These are phyloP conservation scores for Wickerhamiella shivajii DNA, from an alignment of 805 yeast species.

Conservation along the genomic window DNA sequence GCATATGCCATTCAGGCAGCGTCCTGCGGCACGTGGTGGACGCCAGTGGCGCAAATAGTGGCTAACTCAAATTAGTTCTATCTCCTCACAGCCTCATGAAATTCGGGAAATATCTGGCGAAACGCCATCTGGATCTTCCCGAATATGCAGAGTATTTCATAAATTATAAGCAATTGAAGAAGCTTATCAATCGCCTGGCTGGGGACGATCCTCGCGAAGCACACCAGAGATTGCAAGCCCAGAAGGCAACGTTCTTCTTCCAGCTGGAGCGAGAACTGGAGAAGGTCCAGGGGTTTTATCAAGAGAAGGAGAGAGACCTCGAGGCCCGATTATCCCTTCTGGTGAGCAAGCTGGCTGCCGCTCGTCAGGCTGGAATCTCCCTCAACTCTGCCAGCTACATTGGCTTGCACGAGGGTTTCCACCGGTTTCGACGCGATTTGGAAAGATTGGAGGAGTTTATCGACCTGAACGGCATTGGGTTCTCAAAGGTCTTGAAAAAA, in stretches of 20 bases:
- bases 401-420: conserved; percentile 76
- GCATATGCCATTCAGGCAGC: no score
- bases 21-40: no score
- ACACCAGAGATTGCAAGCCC: conserved; percentile 57
- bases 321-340: conserved; percentile 65
- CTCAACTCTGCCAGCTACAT: conserved; percentile 62
- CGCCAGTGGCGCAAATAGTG: no score
- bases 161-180: conserved; percentile 85
- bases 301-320: conserved; percentile 82
- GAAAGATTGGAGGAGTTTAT: conserved; percentile 84
- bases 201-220: conserved; percentile 27
- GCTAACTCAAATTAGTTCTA: no score
- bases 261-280: conserved; percentile 87
- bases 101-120: conserved; percentile 89
- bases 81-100: no score
- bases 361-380: conserved; percentile 30
- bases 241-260: conserved; percentile 78
- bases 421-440: conserved; percentile 76
- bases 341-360: conserved; percentile 51
- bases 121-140: conserved; percentile 86
- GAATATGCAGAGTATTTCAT: conserved; percentile 90
- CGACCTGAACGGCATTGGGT: conserved; percentile 89
- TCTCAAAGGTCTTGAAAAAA: conserved; percentile 86
- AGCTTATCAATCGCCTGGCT: conserved; percentile 64
- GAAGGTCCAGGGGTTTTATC: conserved; percentile 82